Percentiles rank a stretch among this genome's conserved stretches.
Evolutionary conservation across 345 rosid genomes (phyloP).

Genomic region (Fremontodendron californicum): DNA sequence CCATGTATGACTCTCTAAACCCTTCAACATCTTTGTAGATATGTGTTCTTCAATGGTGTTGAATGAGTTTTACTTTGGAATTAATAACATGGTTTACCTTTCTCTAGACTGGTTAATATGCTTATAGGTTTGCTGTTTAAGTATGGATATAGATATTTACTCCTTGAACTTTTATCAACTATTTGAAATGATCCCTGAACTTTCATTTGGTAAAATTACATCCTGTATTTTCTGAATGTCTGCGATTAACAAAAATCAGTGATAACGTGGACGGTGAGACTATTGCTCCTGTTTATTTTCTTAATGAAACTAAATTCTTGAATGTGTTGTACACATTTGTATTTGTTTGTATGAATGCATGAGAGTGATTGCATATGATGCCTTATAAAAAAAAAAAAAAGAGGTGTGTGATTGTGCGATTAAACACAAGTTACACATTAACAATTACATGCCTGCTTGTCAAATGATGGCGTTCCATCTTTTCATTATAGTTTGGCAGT

Average conservation of each 20-base stretch:
- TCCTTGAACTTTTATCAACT: background rate
- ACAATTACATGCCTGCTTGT: background rate
- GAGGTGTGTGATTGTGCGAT: no score
- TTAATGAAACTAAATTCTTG: background rate
- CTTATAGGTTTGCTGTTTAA: background rate
- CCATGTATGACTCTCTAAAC: conserved; percentile 27
- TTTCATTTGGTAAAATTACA: background rate
- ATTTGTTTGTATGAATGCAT: background rate
- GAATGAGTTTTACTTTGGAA: background rate
- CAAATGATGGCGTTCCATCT: background rate
- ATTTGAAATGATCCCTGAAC: background rate
- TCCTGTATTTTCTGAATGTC: background rate
- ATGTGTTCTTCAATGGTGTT: background rate
- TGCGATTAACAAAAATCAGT: background rate
- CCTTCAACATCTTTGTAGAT: background rate
- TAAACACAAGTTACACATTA: background rate
- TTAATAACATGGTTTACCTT: background rate
- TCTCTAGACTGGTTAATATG: background rate
- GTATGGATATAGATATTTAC: background rate
- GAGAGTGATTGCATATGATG: background rate
- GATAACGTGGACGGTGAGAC: background rate
- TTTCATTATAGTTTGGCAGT: background rate
- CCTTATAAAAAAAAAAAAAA: no score
- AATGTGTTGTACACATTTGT: background rate
- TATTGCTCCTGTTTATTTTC: background rate